Conservation (phyloP, 805 yeast species). For the Lipomyces japonicus region DNA sequence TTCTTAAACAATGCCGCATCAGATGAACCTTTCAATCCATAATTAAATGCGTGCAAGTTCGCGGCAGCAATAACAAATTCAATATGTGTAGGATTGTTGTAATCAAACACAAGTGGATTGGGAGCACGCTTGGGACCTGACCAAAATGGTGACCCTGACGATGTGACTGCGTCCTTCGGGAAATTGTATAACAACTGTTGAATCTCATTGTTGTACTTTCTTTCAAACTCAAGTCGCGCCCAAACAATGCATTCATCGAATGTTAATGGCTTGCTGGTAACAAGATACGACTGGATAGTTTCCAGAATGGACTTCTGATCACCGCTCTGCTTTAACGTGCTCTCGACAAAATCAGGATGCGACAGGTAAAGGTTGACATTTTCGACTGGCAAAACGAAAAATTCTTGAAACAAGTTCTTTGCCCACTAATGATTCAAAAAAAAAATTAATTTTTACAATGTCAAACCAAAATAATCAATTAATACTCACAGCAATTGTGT, state of each 20-base stretch:
- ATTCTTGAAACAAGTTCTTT: constrained; percentile 87
- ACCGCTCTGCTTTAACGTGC: constrained; percentile 83
- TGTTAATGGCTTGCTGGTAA: constrained; percentile 76
- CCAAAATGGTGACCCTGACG: constrained; percentile 94
- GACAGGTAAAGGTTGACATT: constrained; percentile 85
- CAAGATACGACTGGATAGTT: constrained; percentile 63
- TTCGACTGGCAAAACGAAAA: constrained; percentile 85
- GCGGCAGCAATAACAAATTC: constrained; percentile 87
- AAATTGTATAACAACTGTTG: constrained; percentile 87
- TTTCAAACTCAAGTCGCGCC: constrained; percentile 89
- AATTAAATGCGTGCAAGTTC: constrained; percentile 82
- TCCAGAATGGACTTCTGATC: constrained; percentile 85
- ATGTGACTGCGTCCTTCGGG: constrained; percentile 89
- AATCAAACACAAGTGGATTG: constrained; percentile 71
- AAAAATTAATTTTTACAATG: not conserved
- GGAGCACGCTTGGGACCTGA: constrained; percentile 98
- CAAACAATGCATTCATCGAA: constrained; percentile 93
- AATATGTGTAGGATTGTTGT: constrained; percentile 70
- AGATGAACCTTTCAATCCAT: constrained; percentile 76
- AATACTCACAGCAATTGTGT: constrained; percentile 69
- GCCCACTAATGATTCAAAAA: constrained; percentile 58
- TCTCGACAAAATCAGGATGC: constrained; percentile 90
- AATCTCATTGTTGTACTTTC: constrained; percentile 79
- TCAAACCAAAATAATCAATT: not conserved
- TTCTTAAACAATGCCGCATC: constrained; percentile 52